Base-by-base conservation (phyloP, 2,329 filamentous ascomycete species). In the Graphiopsis chlorocephala region DNA sequence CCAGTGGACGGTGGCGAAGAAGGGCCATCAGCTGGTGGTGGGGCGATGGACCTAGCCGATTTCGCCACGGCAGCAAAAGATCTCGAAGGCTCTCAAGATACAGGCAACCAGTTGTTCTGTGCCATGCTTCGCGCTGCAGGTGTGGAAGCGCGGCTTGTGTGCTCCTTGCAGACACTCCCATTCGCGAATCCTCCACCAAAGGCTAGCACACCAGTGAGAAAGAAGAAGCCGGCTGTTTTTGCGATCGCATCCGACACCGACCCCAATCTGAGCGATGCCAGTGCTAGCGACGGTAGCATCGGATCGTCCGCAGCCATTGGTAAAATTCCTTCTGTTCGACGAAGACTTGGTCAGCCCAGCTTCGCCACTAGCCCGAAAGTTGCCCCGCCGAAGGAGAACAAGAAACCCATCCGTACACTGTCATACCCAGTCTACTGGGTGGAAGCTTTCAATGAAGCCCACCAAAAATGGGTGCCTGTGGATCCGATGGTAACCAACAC, bases 371-470 rank as follows among this genome's bases (percentile, higher is more conserved):
- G 59, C 28, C 26, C 62, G 23, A 53, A 55, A 38, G 45, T 61
- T 1, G 26, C 67, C n/a, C 23, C 66, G n/a, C 64, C 68, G 4
- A 66, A 61, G 53, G 65, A 75, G 72, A 76, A 78, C 26, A 74
- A 75, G 35, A 78, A 77, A 23, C 78, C 74, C 15, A 84, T 90
- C 12, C 84, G 83, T 26, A 91, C 94, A 72, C 93, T 92, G 0
- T 77, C 86, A 0, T 91, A 89, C 72, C 95, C 95, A 0, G 84
- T 98, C 3, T 98, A 93, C 74, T 99, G 95, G 95, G 89, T 97
- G 0, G 95, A 99, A 78, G 89, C 92, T 3, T 91, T 97, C 68
- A 93, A 97, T 68, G 82, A 88, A 61, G 90, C 90, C 0, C 87
- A 92, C 68, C 91, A 97, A 74, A 96, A 92, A 80, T 99, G 95